Conservation (phyloP, 2,329 filamentous ascomycete genomes). For the Claviceps maximensis region DNA sequence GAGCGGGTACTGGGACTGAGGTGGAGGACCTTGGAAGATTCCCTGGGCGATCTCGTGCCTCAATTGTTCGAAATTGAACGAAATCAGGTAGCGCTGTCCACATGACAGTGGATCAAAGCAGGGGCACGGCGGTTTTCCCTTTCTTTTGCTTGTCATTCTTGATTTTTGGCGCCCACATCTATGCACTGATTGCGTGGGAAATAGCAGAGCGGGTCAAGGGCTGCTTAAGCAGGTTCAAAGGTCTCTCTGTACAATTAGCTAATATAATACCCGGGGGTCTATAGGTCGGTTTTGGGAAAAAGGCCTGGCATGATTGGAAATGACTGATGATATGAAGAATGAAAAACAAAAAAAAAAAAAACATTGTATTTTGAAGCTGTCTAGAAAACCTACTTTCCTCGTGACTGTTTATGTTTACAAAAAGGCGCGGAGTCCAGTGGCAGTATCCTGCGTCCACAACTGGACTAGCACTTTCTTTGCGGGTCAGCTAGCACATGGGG, state of each 20-base stretch:
- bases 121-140: neutral
- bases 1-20: constrained; percentile 36
- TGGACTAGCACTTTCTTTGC: too few species aligned
- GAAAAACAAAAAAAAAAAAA: neutral
- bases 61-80: constrained; percentile 16
- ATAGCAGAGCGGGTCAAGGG: too few species aligned
- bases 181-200: too few species aligned
- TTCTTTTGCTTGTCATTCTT: neutral
- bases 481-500: too few species aligned
- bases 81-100: neutral
- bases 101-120: neutral
- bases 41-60: constrained; percentile 35
- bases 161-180: neutral
- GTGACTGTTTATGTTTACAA: too few species aligned
- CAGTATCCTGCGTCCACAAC: too few species aligned
- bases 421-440: too few species aligned
- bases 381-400: too few species aligned
- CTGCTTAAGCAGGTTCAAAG: neutral
- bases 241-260: neutral
- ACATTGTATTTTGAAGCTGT: too few species aligned
- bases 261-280: neutral
- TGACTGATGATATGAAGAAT: neutral
- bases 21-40: constrained; percentile 35
- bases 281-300: neutral
- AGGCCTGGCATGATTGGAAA: neutral